Evolutionary conservation across 192 early-diverging fungal species (phyloP).

Genomic region (Coemansia sp.): DNA sequence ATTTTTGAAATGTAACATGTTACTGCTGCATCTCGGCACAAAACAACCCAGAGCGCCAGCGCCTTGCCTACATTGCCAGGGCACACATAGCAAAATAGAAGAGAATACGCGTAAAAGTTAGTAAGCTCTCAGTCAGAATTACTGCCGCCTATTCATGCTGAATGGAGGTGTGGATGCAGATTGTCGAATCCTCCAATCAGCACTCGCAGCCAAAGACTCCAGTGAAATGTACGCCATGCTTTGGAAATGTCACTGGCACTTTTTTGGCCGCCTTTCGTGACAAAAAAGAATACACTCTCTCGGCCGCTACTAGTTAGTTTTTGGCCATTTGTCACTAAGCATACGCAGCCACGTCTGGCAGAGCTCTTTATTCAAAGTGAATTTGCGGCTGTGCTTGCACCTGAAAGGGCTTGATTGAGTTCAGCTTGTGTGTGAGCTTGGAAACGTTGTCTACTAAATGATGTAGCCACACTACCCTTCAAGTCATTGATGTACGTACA

Average conservation of each 20-base stretch:
- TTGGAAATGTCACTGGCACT: not conserved
- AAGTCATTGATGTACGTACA: not conserved
- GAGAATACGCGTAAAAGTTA: not conserved
- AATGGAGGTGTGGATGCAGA: not conserved
- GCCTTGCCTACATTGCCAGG: not conserved
- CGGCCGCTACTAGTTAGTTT: not conserved
- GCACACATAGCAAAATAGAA: not conserved
- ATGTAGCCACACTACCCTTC: not conserved
- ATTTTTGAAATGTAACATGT: not conserved
- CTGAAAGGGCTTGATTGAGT: conserved; percentile 6
- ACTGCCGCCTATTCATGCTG: not conserved
- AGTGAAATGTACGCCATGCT: not conserved
- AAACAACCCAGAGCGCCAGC: not conserved
- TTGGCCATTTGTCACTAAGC: not conserved
- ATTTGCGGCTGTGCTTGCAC: not conserved
- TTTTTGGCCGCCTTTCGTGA: not conserved
- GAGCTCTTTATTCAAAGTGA: not conserved
- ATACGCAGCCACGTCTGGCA: not conserved
- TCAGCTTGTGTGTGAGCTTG: not conserved
- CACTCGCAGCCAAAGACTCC: not conserved
- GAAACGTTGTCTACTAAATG: not conserved
- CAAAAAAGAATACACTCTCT: not conserved
- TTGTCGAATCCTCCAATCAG: not conserved
- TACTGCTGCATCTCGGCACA: not conserved
- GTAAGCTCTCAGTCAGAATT: not conserved